These are phyloP conservation scores for Aegilops longissima DNA, from an alignment of 176 grass and related monocot species.

Conservation along the genomic window DNA sequence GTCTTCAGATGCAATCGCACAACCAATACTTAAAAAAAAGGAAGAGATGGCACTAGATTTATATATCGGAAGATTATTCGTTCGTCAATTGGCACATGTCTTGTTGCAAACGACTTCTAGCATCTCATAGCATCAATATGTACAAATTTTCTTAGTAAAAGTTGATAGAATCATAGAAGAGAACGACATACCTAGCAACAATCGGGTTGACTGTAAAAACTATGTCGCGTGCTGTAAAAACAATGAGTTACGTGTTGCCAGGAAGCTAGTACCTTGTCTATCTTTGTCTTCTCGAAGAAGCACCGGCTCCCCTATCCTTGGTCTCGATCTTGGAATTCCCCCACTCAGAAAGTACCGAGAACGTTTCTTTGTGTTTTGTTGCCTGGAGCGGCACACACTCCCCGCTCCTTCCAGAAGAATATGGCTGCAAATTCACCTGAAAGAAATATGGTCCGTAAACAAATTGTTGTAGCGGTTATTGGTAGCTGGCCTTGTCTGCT, in stretches of 20 bases:
- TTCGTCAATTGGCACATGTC: neutral
- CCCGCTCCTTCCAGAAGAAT: slow-evolving; percentile 1
- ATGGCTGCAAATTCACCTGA: neutral
- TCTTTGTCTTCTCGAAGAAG: neutral
- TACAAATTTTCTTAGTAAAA: neutral
- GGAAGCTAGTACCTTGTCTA: neutral
- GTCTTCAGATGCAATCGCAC: neutral
- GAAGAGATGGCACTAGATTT: neutral
- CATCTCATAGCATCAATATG: neutral
- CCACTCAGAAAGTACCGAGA: neutral
- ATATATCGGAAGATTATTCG: neutral
- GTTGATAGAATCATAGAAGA: neutral
- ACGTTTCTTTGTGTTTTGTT: neutral
- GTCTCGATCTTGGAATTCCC: neutral
- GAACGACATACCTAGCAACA: neutral
- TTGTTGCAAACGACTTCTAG: neutral
- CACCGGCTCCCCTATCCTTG: neutral
- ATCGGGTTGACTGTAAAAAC: neutral
- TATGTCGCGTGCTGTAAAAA: neutral
- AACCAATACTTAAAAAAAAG: neutral
- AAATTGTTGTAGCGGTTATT: neutral
- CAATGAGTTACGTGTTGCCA: neutral
- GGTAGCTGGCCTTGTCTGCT: neutral
- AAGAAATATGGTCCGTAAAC: neutral
- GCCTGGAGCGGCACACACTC: neutral